Base-by-base conservation (phyloP, 73 alveolate species). In the Tetrahymena malaccensis region DNA sequence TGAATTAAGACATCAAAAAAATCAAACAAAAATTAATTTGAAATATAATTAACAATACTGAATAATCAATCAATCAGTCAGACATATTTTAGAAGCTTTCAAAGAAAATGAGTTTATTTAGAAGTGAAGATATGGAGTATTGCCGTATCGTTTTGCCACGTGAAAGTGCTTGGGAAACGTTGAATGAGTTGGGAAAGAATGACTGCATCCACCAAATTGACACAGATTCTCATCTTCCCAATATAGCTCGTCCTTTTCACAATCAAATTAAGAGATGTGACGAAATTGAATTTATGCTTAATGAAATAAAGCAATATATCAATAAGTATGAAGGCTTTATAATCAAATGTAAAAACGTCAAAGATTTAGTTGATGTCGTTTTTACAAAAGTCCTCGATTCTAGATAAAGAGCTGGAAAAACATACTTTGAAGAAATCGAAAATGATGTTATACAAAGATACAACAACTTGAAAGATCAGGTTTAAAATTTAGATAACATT, bases 61-160 rank as follows among this genome's bases (percentile, higher is more conserved):
- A 50, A 50, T 50, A 50, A 27, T 31, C n/a, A n/a, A n/a, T n/a
- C n/a, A n/a, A n/a, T n/a, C n/a, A n/a, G n/a, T n/a, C 89, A 19
- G 89, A 70, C 89, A 70, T 70, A 27, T 27, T 27, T 70, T 27
- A n/a, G 16, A 33, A 8, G 37, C 89, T 70, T 27, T 9, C 34
- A 27, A 40, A 27, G 37, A 70, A 70, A 70, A 97, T 98, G 99
- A 97, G 98, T 50, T 56, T 98, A 34, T 94, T 97, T 58, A 94
- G 99, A 96, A 98, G 99, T 17, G 99, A 99, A 94, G 97, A 97
- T 94, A 99, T 99, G 99, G 95, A 97, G 57, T 98, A 97, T 85
- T 98, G 97, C 97, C 98, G 98, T 97, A 93, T 99, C 44, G 96
- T 98, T n/a, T 97, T 99, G 22, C 98, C 99, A n/a, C 96, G 98